Conservation (phyloP, 352 stramenopile genomes). For the Globisporangium spiculum region DNA sequence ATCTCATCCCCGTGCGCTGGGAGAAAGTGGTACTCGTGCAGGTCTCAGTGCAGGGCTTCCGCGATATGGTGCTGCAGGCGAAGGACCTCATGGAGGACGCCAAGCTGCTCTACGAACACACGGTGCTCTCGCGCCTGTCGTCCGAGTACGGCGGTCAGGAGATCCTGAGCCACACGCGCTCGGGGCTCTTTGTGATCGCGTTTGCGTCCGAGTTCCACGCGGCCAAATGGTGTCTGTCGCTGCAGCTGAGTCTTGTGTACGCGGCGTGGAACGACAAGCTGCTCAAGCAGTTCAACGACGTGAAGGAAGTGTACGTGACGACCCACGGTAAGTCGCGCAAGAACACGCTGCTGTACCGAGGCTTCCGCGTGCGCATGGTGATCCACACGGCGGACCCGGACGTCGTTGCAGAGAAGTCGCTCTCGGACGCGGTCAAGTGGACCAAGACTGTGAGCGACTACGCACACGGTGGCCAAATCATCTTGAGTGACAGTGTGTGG, state of each 20-base stretch:
- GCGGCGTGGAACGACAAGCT: slow-evolving; percentile 86
- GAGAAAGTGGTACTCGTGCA: slow-evolving; percentile 85
- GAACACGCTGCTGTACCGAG: slow-evolving; percentile 75
- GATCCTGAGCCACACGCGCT: slow-evolving; percentile 70
- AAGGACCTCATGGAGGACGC: slow-evolving; percentile 88
- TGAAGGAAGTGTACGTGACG: slow-evolving; percentile 67
- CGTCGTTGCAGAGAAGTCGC: slow-evolving; percentile 48
- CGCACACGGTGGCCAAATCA: slow-evolving; percentile 80
- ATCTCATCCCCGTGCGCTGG: slow-evolving; percentile 69
- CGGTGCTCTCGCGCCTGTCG: slow-evolving; percentile 74
- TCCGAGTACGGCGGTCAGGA: slow-evolving; percentile 84
- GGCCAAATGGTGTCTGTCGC: slow-evolving; percentile 83
- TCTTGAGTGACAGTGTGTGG: slow-evolving; percentile 83
- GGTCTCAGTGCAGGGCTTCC: slow-evolving; percentile 81
- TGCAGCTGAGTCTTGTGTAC: slow-evolving; percentile 84
- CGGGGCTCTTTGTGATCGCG: slow-evolving; percentile 79
- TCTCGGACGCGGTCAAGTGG: slow-evolving; percentile 79
- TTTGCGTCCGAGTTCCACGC: slow-evolving; percentile 86
- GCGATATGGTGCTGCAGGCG: slow-evolving; percentile 66
- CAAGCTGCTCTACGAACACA: slow-evolving; percentile 85
- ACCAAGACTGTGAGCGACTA: slow-evolving; percentile 84
- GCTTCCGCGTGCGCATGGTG: slow-evolving; percentile 85
- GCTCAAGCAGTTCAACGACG: slow-evolving; percentile 80
- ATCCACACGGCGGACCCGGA: slow-evolving; percentile 74
- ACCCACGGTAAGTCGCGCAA: slow-evolving; percentile 65